A percentile compares a stretch with the other conserved stretches of the same genome.
These are phyloP conservation scores for Epichloe gansuensis DNA, from an alignment of 2,329 filamentous ascomycete genomes.

Conservation along the genomic window DNA sequence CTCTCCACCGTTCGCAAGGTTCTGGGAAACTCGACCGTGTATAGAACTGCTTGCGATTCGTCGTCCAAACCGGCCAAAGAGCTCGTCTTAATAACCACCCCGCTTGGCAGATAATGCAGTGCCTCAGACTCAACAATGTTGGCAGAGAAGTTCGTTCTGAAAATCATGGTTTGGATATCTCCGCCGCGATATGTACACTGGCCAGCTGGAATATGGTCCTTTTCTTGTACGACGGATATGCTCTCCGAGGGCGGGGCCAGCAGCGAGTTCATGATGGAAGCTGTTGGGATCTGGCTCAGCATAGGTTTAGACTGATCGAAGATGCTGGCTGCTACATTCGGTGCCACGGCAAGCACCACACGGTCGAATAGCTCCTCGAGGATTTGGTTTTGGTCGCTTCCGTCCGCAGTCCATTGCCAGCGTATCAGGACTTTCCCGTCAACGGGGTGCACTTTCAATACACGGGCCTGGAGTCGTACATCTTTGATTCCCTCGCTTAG, in stretches of 20 bases:
- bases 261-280: constrained; percentile 34
- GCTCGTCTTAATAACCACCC: constrained; percentile 39
- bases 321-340: constrained; percentile 35
- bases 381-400: constrained; percentile 3
- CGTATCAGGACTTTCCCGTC: constrained; percentile 16
- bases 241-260: constrained; percentile 11
- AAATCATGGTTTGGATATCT: constrained; percentile 20
- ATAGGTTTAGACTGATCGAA: constrained; percentile 28
- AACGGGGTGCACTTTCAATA: constrained; percentile 21
- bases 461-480: constrained; percentile 26
- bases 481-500: constrained; percentile 26
- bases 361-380: constrained; percentile 32
- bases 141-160: constrained; percentile 22
- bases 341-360: constrained; percentile 41
- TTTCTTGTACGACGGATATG: constrained; percentile 5
- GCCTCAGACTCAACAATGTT: constrained; percentile 31
- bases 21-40: constrained; percentile 35
- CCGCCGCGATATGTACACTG: constrained; percentile 17
- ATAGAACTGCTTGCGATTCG: constrained; percentile 27
- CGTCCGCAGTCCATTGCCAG: constrained; percentile 18
- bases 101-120: constrained; percentile 36
- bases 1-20: constrained; percentile 38
- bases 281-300: constrained; percentile 33
- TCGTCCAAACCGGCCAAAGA: constrained; percentile 24
- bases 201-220: background rate